These are phyloP conservation scores for Proteromonas lacertae DNA, from an alignment of 352 stramenopile species.

Conservation along the genomic window DNA sequence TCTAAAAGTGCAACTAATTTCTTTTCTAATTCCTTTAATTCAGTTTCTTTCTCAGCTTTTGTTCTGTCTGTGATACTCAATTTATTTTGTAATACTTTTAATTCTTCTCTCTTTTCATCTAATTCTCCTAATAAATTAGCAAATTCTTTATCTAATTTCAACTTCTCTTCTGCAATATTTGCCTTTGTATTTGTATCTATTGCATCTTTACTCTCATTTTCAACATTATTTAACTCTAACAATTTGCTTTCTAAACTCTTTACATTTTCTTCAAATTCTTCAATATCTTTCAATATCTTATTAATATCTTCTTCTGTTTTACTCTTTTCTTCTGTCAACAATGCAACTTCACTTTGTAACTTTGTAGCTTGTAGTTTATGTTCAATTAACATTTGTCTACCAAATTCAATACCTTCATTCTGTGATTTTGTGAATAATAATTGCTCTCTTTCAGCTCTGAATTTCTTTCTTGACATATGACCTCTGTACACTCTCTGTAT, in stretches of 20 bases:
- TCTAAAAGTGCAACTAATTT: constrained; percentile 70
- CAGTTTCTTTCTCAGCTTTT: constrained; percentile 42
- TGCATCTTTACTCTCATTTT: constrained; percentile 35
- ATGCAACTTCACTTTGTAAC: constrained; percentile 53
- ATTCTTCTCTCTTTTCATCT: constrained; percentile 40
- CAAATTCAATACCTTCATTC: constrained; percentile 59
- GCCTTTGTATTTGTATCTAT: constrained; percentile 35
- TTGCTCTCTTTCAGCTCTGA: constrained; percentile 43
- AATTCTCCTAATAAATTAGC: constrained; percentile 63
- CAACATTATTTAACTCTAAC: constrained; percentile 44
- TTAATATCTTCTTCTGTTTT: constrained; percentile 46
- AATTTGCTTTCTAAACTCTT: constrained; percentile 53
- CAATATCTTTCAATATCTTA: constrained; percentile 48
- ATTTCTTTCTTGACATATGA: constrained; percentile 29
- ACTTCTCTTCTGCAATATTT: constrained; percentile 56
- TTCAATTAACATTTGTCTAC: constrained; percentile 65
- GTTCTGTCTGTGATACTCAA: constrained; percentile 37
- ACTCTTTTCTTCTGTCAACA: constrained; percentile 47
- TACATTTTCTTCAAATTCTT: constrained; percentile 58
- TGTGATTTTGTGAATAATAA: constrained; percentile 66
- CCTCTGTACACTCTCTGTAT: constrained; percentile 55
- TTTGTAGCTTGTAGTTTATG: constrained; percentile 68
- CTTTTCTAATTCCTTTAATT: constrained; percentile 51
- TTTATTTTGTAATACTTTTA: constrained; percentile 39
- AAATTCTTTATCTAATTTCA: constrained; percentile 65